Conservation (phyloP, 805 yeast species). For the Saturnispora ahearnii region DNA sequence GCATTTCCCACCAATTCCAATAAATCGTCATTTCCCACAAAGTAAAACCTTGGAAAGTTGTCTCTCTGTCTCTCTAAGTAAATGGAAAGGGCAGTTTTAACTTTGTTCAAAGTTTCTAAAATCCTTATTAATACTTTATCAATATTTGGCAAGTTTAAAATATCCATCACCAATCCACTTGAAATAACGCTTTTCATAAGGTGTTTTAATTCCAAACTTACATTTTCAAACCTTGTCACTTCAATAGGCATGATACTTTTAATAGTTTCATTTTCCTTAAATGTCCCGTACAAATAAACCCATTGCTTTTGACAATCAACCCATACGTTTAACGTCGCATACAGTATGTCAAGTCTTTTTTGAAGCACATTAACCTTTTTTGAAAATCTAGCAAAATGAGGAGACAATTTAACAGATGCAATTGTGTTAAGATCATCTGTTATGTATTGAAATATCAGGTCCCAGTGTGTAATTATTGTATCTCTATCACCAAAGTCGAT, state of each 20-base stretch:
- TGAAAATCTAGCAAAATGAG: slow-evolving; percentile 51
- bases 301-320: slow-evolving; percentile 81
- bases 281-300: slow-evolving; percentile 77
- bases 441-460: slow-evolving; percentile 45
- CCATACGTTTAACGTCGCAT: slow-evolving; percentile 56
- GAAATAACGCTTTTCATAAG: slow-evolving; percentile 42
- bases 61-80: slow-evolving; percentile 75
- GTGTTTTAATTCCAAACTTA: slow-evolving; percentile 52
- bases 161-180: slow-evolving; percentile 45
- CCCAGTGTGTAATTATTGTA: slow-evolving; percentile 62
- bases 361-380: slow-evolving; percentile 49
- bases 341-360: slow-evolving; percentile 40
- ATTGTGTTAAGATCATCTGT: slow-evolving; percentile 55
- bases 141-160: slow-evolving; percentile 42
- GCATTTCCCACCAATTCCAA: slow-evolving; percentile 72
- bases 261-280: slow-evolving; percentile 52
- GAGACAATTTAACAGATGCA: slow-evolving; percentile 62
- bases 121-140: slow-evolving; percentile 38
- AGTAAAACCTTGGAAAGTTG: slow-evolving; percentile 71
- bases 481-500: slow-evolving; percentile 44
- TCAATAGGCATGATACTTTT: slow-evolving; percentile 61
- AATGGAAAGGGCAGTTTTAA: slow-evolving; percentile 60
- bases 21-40: slow-evolving; percentile 85
- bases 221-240: slow-evolving; percentile 51
- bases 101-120: slow-evolving; percentile 45